phyloP scores from a whole-genome alignment of 306 rosid species.

The Castanea crenata region DNA sequence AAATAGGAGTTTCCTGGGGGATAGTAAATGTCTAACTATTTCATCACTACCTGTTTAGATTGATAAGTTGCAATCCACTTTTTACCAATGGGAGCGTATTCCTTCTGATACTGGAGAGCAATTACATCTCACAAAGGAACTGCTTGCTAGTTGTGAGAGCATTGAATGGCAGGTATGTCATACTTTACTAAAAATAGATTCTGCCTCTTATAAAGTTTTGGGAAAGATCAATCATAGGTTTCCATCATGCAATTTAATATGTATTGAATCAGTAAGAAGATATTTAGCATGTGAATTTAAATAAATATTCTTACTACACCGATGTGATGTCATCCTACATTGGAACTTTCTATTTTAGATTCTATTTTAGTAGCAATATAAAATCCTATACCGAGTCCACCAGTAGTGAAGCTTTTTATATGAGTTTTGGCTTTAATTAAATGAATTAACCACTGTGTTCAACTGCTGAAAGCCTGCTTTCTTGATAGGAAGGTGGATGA shows the following conservation, averaged over 20 bases:
- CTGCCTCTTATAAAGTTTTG: neutral
- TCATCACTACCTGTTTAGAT: conserved; percentile 45
- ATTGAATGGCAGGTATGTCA: conserved; percentile 87
- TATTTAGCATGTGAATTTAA: neutral
- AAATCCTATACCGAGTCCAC: neutral
- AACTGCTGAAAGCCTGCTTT: conserved; percentile 60
- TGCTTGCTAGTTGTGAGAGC: conserved; percentile 70
- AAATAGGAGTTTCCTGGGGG: conserved; percentile 6
- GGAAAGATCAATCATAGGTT: neutral
- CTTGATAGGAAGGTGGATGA: conserved; percentile 98
- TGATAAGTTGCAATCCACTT: conserved; percentile 75
- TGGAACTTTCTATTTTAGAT: neutral
- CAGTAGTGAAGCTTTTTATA: neutral
- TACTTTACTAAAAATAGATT: neutral
- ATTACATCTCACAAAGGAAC: conserved; percentile 59
- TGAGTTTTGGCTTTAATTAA: neutral
- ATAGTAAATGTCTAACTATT: conserved; percentile 8
- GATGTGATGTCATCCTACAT: neutral
- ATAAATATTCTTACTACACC: neutral
- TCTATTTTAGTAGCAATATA: neutral
- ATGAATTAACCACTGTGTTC: conserved; percentile 8
- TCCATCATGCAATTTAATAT: neutral
- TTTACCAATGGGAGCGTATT: conserved; percentile 74
- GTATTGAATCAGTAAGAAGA: neutral
- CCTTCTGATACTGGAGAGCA: conserved; percentile 52